Conservation (phyloP, 495 filamentous ascomycete genomes). For the Schizothecium vesticola region DNA sequence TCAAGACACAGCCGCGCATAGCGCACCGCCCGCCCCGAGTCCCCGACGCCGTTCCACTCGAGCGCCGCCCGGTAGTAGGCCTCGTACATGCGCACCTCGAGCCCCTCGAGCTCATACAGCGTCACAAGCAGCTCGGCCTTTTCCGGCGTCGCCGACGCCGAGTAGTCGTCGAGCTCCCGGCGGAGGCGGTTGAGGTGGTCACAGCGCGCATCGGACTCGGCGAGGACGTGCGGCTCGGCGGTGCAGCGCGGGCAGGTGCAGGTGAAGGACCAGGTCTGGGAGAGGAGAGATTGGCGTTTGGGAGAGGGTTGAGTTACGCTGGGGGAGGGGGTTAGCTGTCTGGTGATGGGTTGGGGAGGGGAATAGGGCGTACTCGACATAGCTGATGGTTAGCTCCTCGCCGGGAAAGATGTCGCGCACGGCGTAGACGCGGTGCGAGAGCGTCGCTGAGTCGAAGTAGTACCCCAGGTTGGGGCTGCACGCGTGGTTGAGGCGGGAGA, state of each 20-base stretch:
- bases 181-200: slow-evolving; percentile 22
- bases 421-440: slow-evolving; percentile 27
- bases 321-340: background rate
- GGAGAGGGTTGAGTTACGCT: slow-evolving; percentile 27
- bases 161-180: slow-evolving; percentile 31
- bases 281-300: slow-evolving; percentile 21
- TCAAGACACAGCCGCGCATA: slow-evolving; percentile 27
- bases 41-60: slow-evolving; percentile 32
- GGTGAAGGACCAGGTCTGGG: slow-evolving; percentile 30
- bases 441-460: slow-evolving; percentile 31
- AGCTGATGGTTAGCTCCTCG: slow-evolving; percentile 29
- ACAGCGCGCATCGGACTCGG: slow-evolving; percentile 28
- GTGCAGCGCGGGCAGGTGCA: slow-evolving; percentile 33
- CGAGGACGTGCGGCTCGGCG: slow-evolving; percentile 20
- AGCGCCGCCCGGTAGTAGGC: slow-evolving; percentile 34
- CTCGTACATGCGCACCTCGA: slow-evolving; percentile 27
- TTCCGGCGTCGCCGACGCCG: slow-evolving; percentile 20
- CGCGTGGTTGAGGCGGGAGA: slow-evolving; percentile 34
- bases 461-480: slow-evolving; percentile 33
- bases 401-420: slow-evolving; percentile 26
- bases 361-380: slow-evolving; percentile 32
- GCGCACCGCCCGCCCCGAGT: slow-evolving; percentile 19
- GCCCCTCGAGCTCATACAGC: slow-evolving; percentile 31
- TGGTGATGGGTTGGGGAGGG: background rate
- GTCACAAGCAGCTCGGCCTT: slow-evolving; percentile 31